These are phyloP conservation scores for Maudiozyma serrabonitensis DNA, from an alignment of 805 yeast genomes.

Conservation along the genomic window DNA sequence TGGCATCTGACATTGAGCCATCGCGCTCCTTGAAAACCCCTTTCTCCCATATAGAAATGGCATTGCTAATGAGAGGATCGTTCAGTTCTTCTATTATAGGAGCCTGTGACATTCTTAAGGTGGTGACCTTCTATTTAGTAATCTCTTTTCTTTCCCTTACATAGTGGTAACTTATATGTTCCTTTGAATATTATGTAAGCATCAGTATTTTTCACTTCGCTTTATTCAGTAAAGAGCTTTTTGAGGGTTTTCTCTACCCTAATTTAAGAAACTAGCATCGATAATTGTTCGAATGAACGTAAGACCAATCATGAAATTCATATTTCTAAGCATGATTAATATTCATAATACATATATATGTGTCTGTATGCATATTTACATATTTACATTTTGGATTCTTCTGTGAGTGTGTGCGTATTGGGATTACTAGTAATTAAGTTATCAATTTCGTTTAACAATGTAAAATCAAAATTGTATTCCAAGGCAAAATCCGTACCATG, in stretches of 20 bases:
- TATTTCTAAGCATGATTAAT: neutral
- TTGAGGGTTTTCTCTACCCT: too few species aligned
- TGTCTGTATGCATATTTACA: neutral
- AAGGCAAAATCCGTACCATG: slow-evolving; percentile 24
- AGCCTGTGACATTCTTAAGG: neutral
- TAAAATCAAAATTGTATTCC: slow-evolving; percentile 26
- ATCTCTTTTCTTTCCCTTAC: too few species aligned
- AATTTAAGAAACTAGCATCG: too few species aligned
- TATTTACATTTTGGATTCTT: neutral
- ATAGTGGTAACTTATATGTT: too few species aligned
- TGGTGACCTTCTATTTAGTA: neutral
- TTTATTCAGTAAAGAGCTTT: neutral
- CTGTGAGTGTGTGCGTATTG: neutral
- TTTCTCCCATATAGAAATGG: slow-evolving; percentile 55
- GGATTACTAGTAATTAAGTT: slow-evolving; percentile 14
- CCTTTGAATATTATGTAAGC: too few species aligned
- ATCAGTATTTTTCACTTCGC: too few species aligned
- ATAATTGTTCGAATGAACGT: too few species aligned
- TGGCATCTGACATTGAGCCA: slow-evolving; percentile 79
- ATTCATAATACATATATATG: neutral
- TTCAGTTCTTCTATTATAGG: neutral
- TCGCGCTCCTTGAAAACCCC: slow-evolving; percentile 63
- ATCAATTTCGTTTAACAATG: slow-evolving; percentile 24
- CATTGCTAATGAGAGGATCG: slow-evolving; percentile 24
- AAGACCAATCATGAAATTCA: neutral